These are phyloP conservation scores for Fusarium begoniae DNA, from an alignment of 2,329 filamentous ascomycete genomes.

Conservation along the genomic window DNA sequence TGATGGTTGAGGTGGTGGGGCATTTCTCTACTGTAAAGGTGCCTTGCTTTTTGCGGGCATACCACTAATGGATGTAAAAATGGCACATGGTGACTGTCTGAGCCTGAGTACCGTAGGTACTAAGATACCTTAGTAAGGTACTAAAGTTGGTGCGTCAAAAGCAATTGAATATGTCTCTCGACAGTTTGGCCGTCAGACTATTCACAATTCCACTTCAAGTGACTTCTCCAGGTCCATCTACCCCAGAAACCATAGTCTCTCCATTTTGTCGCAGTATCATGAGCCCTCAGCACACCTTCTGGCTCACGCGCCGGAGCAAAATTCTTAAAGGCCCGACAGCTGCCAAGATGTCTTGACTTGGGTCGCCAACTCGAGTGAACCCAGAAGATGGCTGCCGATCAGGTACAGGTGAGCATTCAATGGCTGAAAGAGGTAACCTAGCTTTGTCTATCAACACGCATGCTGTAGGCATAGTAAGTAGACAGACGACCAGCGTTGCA, in stretches of 20 bases:
- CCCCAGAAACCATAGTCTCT: not conserved
- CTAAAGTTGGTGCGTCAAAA: not conserved
- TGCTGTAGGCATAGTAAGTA: conserved; percentile 4
- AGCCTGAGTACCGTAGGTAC: not conserved
- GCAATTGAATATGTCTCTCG: conserved; percentile 1
- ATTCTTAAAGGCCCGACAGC: conserved; percentile 27
- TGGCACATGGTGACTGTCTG: conserved; percentile 32
- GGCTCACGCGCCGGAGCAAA: conserved; percentile 25
- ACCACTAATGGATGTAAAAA: conserved; percentile 1
- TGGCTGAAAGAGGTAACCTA: conserved; percentile 19
- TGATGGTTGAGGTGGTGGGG: conserved; percentile 18
- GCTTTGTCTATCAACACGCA: conserved; percentile 13
- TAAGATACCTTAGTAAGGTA: not conserved
- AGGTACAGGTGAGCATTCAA: conserved; percentile 39
- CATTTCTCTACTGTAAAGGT: conserved; percentile 7
- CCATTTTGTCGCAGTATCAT: not conserved
- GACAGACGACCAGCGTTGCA: conserved; percentile 5
- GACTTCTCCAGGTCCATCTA: not conserved
- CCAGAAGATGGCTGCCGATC: conserved; percentile 35
- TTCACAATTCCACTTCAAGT: not conserved
- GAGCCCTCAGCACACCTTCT: conserved; percentile 10
- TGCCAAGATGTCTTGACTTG: conserved; percentile 29
- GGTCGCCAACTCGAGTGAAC: conserved; percentile 4
- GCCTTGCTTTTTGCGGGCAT: conserved; percentile 27
- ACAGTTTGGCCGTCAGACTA: not conserved